A percentile compares a stretch with the other conserved stretches of the same genome.
These are phyloP conservation scores for Bullera alba DNA, from an alignment of 768 basidiomycete species.

Conservation along the genomic window DNA sequence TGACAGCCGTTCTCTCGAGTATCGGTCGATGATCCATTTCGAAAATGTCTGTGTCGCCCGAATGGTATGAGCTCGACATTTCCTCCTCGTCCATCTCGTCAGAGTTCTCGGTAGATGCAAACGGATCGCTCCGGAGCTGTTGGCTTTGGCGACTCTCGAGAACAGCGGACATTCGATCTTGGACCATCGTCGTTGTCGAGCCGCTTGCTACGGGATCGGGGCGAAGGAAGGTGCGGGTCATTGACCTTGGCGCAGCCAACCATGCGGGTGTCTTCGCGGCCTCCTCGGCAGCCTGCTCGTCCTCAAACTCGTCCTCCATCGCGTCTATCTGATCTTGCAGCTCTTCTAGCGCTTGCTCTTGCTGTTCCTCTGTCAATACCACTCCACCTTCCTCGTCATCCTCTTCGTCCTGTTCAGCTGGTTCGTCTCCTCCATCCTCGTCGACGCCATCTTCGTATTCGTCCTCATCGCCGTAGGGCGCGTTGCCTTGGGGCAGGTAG, in stretches of 20 bases:
- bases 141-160: neutral
- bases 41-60: constrained; percentile 34
- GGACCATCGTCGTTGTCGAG: neutral
- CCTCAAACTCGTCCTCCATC: neutral
- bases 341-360: constrained; percentile 48
- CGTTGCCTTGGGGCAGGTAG: neutral
- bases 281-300: constrained; percentile 1
- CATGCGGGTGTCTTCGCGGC: constrained; percentile 1
- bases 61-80: constrained; percentile 26
- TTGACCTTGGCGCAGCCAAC: neutral
- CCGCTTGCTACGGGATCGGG: neutral
- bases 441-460: neutral
- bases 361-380: no score
- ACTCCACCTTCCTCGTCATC: constrained; percentile 49
- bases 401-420: neutral
- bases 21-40: constrained; percentile 41
- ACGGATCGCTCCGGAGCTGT: neutral
- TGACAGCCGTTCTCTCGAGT: constrained; percentile 68
- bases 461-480: neutral
- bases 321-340: constrained; percentile 5
- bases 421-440: constrained; percentile 1
- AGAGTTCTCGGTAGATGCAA: neutral
- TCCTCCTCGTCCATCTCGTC: constrained; percentile 9
- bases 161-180: neutral
- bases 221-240: neutral